phyloP scores from a whole-genome alignment of 805 yeast species.

The Yarrowia porcina region DNA sequence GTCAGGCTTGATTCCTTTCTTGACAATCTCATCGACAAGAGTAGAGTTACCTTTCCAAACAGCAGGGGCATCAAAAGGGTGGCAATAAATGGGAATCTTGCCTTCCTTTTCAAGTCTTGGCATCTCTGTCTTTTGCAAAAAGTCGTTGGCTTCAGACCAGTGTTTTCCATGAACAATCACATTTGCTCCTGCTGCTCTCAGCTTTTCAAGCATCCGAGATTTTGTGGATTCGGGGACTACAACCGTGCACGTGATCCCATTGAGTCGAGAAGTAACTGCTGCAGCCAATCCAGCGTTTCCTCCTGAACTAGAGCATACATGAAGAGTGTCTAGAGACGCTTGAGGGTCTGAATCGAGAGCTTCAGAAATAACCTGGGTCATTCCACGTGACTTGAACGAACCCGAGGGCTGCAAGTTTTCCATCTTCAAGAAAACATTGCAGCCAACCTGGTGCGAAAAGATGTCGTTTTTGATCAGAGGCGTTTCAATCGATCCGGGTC shows the following conservation, averaged over 20 bases:
- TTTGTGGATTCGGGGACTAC: slow-evolving; percentile 56
- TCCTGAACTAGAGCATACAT: slow-evolving; percentile 83
- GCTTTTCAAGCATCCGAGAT: slow-evolving; percentile 45
- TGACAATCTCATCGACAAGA: slow-evolving; percentile 73
- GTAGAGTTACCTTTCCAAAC: slow-evolving; percentile 97
- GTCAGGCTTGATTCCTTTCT: slow-evolving; percentile 41
- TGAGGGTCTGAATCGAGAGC: slow-evolving; percentile 46
- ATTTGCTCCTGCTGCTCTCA: slow-evolving; percentile 49
- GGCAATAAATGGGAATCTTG: slow-evolving; percentile 76
- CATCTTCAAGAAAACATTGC: slow-evolving; percentile 72
- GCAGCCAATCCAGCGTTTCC: slow-evolving; percentile 98
- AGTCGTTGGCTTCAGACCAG: slow-evolving; percentile 77
- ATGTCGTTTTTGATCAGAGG: slow-evolving; percentile 72
- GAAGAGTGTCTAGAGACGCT: slow-evolving; percentile 27
- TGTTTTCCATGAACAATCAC: slow-evolving; percentile 62
- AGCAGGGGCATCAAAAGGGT: slow-evolving; percentile 89
- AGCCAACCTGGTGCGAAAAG: slow-evolving; percentile 63
- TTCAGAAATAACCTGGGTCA: slow-evolving; percentile 46
- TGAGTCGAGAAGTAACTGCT: slow-evolving; percentile 74
- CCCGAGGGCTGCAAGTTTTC: slow-evolving; percentile 89
- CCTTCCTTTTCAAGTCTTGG: slow-evolving; percentile 47
- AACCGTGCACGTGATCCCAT: slow-evolving; percentile 56
- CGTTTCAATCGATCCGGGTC: slow-evolving; percentile 39
- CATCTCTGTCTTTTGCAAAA: slow-evolving; percentile 62
- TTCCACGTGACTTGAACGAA: slow-evolving; percentile 86